These are phyloP conservation scores for Claviceps fusiformis DNA, from an alignment of 2,329 filamentous ascomycete genomes.

Conservation along the genomic window DNA sequence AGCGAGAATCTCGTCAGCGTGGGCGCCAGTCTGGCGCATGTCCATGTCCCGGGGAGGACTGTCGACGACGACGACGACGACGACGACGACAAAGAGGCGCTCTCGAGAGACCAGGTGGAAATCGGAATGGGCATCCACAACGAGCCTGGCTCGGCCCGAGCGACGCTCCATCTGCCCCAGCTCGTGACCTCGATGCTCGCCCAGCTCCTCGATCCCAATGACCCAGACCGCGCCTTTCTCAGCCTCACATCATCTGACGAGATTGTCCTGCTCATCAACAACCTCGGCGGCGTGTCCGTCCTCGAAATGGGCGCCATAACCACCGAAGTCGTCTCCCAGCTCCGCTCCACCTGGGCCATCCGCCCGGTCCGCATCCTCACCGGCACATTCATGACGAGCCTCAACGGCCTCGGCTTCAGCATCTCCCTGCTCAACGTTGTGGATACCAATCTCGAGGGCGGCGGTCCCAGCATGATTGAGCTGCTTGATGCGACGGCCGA, in stretches of 20 bases:
- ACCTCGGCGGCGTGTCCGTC: constrained; percentile 59
- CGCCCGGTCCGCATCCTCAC: constrained; percentile 50
- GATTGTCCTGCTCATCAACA: constrained; percentile 60
- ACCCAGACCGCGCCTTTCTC: constrained; percentile 59
- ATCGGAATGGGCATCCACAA: constrained; percentile 72
- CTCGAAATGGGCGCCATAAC: constrained; percentile 62
- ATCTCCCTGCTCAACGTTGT: constrained; percentile 55
- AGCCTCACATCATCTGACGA: constrained; percentile 48
- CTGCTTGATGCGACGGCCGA: constrained; percentile 57
- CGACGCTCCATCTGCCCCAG: constrained; percentile 35
- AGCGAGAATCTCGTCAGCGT: constrained; percentile 72
- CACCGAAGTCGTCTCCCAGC: constrained; percentile 51
- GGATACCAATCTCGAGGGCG: constrained; percentile 38
- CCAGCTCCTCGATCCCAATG: constrained; percentile 51
- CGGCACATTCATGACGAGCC: constrained; percentile 66
- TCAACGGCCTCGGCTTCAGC: constrained; percentile 66
- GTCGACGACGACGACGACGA: constrained; percentile 39
- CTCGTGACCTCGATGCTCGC: constrained; percentile 52
- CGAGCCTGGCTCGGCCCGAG: constrained; percentile 43
- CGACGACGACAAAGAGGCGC: constrained; percentile 8
- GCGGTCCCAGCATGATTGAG: constrained; percentile 49
- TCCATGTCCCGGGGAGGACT: constrained; percentile 78
- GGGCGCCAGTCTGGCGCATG: constrained; percentile 73
- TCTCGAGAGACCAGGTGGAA: constrained; percentile 45
- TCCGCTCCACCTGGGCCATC: constrained; percentile 43